Conservation (phyloP, 192 early-diverging fungal genomes). For the Coemansia sp. region DNA sequence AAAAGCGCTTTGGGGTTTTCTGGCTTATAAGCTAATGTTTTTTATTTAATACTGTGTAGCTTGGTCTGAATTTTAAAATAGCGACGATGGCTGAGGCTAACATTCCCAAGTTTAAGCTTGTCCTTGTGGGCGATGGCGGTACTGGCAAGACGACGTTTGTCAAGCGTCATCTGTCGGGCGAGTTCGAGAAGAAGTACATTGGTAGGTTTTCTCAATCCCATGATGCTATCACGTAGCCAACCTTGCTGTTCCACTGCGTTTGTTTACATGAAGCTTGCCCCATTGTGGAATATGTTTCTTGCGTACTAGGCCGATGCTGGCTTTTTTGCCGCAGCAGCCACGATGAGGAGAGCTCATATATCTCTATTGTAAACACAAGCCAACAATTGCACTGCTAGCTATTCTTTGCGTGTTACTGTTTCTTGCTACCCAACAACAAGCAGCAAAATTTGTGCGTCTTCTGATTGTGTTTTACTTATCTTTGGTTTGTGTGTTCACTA, state of each 20-base stretch:
- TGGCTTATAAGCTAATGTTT: neutral
- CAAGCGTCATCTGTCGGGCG: constrained; percentile 98
- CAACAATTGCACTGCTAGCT: neutral
- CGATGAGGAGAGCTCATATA: neutral
- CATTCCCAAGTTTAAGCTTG: constrained; percentile 54
- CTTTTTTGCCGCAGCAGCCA: neutral
- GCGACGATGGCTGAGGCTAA: constrained; percentile 31
- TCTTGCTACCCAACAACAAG: neutral
- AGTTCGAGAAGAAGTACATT: constrained; percentile 99
- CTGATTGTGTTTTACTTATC: constrained; percentile 10
- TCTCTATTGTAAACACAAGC: neutral
- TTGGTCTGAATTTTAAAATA: constrained; percentile 20
- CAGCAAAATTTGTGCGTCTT: neutral
- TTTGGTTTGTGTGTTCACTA: neutral
- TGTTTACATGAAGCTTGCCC: neutral
- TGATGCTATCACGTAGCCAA: neutral
- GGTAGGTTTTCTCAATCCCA: constrained; percentile 29
- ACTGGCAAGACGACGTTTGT: constrained; percentile 99
- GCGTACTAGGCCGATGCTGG: neutral
- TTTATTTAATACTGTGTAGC: constrained; percentile 15
- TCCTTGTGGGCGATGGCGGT: constrained; percentile 95
- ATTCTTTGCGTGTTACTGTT: neutral
- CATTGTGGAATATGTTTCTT: constrained; percentile 10
- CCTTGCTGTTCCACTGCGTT: neutral
- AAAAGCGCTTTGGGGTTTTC: neutral